A percentile compares a stretch with the other conserved stretches of the same genome.
Evolutionary conservation across 1,284 basidiomycete species (phyloP).

Genomic region (Schizophyllum amplum): DNA sequence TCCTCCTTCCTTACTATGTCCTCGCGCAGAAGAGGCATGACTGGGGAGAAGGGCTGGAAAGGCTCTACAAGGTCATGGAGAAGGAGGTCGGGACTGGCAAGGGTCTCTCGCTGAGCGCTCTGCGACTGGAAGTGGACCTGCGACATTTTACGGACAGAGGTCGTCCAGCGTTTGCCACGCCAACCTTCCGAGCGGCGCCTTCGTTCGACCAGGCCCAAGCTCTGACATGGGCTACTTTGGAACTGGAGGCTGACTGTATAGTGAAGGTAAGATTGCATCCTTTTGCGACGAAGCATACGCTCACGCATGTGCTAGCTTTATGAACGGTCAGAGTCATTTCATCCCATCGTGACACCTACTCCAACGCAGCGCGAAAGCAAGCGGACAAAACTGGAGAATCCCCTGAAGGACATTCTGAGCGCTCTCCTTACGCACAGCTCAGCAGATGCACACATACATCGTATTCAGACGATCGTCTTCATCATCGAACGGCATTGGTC

Average conservation of each 20-base stretch:
- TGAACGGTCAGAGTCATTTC: constrained; percentile 49
- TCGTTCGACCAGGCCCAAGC: constrained; percentile 67
- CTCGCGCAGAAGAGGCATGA: constrained; percentile 8
- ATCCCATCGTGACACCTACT: constrained; percentile 24
- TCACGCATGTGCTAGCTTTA: constrained; percentile 38
- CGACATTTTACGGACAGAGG: neutral
- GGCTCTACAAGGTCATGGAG: constrained; percentile 46
- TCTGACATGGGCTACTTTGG: constrained; percentile 72
- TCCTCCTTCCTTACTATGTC: constrained; percentile 64
- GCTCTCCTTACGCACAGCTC: constrained; percentile 33
- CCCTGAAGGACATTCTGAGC: constrained; percentile 49
- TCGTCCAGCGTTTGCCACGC: constrained; percentile 42
- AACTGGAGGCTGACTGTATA: constrained; percentile 79
- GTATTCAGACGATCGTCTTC: constrained; percentile 79
- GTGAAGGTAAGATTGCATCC: constrained; percentile 43
- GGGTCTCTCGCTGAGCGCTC: constrained; percentile 59
- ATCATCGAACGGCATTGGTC: constrained; percentile 72
- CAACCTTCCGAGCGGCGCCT: constrained; percentile 64
- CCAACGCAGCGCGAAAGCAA: constrained; percentile 29
- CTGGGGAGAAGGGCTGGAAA: constrained; percentile 36
- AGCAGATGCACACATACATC: constrained; percentile 36
- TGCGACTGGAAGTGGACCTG: constrained; percentile 43
- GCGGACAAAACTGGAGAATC: constrained; percentile 46
- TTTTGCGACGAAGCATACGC: neutral
- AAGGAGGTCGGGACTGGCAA: constrained; percentile 58